Base-by-base conservation (phyloP, 2,329 filamentous ascomycete genomes). In the Stagonosporopsis cucurbitacearum region DNA sequence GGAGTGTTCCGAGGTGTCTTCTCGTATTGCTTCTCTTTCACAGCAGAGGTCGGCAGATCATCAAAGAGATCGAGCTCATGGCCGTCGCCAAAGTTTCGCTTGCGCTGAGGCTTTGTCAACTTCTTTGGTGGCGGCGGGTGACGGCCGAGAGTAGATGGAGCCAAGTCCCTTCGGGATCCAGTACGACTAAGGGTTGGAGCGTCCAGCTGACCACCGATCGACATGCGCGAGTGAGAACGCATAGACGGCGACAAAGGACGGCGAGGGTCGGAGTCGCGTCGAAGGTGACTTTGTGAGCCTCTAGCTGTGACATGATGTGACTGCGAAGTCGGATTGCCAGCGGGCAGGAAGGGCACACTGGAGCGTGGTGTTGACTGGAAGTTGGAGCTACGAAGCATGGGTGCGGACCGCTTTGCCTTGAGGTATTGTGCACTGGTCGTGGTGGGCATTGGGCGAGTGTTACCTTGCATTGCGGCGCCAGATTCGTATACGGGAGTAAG, bases 401-500 rank as follows among this genome's bases (percentile, higher is more conserved):
- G 85, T 64, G 85, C 82, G 13, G 86, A 88, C 44, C 85, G 80
- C 73, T 88, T 88, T 17, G 81, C 77, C 56, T 81, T 83, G 30
- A 88, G 75, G 32, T 84, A 74, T 58, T 86, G 83, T 36, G 82
- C 77, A 64, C 78, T 80, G 12, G 81, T 82, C 2, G 82, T 81
- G 15, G 80, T 82, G 12, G 80, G 78, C 59, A 85, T 81, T 47
- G 76, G 75, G 26, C 57, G 84, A 82, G 19, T 88, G 82, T 50
- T 86, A 82, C 51, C 86, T 79, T 62, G 89, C 78, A 76, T 86
- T 85, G 62, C 86, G 4, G 88, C 91, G 46, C 92, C 92, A 62
- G 88, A 92, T 77, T 98, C 94, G 35, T 92, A 96, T 6, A 98
- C 92, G 20, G 94, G 92, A 71, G 96, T 94, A n/a, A 98, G 82